Evolutionary conservation across 352 stramenopile genomes (phyloP).

Genomic region (Aphanomyces astaci): DNA sequence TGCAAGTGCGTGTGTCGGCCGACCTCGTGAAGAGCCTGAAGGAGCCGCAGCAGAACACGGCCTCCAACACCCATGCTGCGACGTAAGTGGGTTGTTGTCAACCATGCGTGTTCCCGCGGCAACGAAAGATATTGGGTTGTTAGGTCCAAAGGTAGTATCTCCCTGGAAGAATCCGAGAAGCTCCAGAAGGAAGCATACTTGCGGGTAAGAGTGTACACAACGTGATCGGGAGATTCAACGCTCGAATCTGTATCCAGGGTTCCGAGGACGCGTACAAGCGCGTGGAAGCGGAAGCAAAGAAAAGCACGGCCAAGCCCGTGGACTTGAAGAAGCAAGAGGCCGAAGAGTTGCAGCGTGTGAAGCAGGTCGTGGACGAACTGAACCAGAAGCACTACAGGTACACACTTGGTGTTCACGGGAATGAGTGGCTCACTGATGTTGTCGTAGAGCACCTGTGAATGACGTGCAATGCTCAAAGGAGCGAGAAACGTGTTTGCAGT

Average conservation of each 20-base stretch:
- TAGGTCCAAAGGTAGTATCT: neutral
- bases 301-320: constrained; percentile 24
- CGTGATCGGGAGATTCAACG: too few species aligned
- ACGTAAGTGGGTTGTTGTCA: too few species aligned
- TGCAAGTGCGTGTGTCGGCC: constrained; percentile 18
- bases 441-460: constrained; percentile 47
- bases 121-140: too few species aligned
- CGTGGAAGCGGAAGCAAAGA: constrained; percentile 32
- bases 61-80: too few species aligned
- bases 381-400: constrained; percentile 72
- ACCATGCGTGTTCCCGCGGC: too few species aligned
- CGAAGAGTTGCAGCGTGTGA: constrained; percentile 53
- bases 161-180: constrained; percentile 32
- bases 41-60: too few species aligned
- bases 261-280: constrained; percentile 63
- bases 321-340: constrained; percentile 60
- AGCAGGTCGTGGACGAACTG: constrained; percentile 68
- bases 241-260: too few species aligned
- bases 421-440: neutral
- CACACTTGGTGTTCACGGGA: neutral
- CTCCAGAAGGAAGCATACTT: constrained; percentile 67
- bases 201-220: constrained; percentile 35
- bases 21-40: too few species aligned
- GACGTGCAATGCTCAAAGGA: constrained; percentile 75
- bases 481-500: constrained; percentile 73